A percentile compares a stretch with the other conserved stretches of the same genome.
These are phyloP conservation scores for Nematocida minor DNA, from an alignment of 371 early-diverging fungal genomes.

Conservation along the genomic window DNA sequence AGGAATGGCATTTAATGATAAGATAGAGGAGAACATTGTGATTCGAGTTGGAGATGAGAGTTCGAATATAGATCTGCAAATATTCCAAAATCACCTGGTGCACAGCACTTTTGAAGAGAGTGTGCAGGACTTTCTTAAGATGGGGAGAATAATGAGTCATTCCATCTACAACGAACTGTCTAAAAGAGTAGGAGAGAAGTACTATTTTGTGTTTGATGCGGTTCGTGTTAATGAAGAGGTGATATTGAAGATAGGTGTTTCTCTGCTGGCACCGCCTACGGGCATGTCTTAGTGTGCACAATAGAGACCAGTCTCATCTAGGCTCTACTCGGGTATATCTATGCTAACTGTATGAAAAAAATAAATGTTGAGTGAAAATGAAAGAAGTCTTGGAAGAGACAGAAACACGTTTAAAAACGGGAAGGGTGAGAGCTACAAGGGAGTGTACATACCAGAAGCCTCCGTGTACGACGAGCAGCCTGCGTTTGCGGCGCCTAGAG, in stretches of 20 bases:
- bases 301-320: no score
- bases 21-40: slow-evolving; percentile 22
- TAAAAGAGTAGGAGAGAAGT: slow-evolving; percentile 12
- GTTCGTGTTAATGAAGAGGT: slow-evolving; percentile 42
- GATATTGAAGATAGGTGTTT: slow-evolving; percentile 46
- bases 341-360: slow-evolving; percentile 15
- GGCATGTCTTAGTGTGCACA: no score
- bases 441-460: slow-evolving; percentile 23
- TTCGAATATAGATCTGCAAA: background rate
- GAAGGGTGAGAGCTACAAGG: background rate
- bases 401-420: background rate
- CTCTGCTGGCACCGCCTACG: background rate
- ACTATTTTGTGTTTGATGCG: slow-evolving; percentile 52
- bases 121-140: slow-evolving; percentile 31
- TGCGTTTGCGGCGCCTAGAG: background rate
- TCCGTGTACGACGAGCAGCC: slow-evolving; percentile 30
- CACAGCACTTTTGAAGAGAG: background rate
- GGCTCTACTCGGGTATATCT: no score
- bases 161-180: slow-evolving; percentile 17
- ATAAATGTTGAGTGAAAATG: background rate
- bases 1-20: background rate
- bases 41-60: background rate
- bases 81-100: slow-evolving; percentile 40
- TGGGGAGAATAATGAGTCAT: background rate
- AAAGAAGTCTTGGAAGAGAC: background rate